phyloP scores from a whole-genome alignment of 2,329 filamentous ascomycete genomes.

The Metarhizium robertsii region DNA sequence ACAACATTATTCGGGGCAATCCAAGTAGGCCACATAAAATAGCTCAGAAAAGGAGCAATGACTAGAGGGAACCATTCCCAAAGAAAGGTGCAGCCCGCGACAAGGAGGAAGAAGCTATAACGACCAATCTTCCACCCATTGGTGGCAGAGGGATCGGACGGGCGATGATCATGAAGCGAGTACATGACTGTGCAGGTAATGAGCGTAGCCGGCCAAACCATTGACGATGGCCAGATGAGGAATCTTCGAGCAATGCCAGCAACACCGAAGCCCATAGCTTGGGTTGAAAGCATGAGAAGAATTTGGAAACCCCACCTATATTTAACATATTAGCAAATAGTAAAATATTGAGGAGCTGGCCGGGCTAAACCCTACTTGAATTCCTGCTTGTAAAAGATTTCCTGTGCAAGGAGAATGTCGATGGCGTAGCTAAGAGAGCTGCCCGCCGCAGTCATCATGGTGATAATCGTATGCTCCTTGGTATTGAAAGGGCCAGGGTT shows the following conservation, averaged over 20 bases:
- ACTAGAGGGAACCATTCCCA: conserved; percentile 53
- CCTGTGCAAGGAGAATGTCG: conserved; percentile 31
- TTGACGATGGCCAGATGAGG: conserved; percentile 50
- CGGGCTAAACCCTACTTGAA: conserved; percentile 26
- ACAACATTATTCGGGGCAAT: conserved; percentile 50
- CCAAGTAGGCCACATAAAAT: conserved; percentile 54
- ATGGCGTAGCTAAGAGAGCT: conserved; percentile 25
- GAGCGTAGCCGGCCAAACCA: conserved; percentile 54
- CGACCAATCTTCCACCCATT: conserved; percentile 51
- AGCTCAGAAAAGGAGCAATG: conserved; percentile 48
- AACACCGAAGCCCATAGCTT: conserved; percentile 54
- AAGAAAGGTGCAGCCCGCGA: conserved; percentile 38
- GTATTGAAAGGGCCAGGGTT: conserved; percentile 34
- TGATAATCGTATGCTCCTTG: conserved; percentile 41
- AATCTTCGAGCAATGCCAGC: conserved; percentile 51
- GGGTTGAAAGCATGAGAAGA: conserved; percentile 49
- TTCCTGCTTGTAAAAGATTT: conserved; percentile 40
- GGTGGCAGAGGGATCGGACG: conserved; percentile 38
- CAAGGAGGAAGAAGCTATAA: conserved; percentile 47
- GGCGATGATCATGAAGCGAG: conserved; percentile 52
- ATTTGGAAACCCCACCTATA: conserved; percentile 43
- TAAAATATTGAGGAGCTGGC: neutral
- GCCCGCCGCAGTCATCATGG: conserved; percentile 32
- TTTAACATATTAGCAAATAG: neutral
- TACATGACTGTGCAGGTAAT: conserved; percentile 55